Evolutionary conservation across 1,284 basidiomycete genomes (phyloP), one percentile per base, ranked within the genome.

Genomic region (Austroboletus novae-zelandiae): DNA sequence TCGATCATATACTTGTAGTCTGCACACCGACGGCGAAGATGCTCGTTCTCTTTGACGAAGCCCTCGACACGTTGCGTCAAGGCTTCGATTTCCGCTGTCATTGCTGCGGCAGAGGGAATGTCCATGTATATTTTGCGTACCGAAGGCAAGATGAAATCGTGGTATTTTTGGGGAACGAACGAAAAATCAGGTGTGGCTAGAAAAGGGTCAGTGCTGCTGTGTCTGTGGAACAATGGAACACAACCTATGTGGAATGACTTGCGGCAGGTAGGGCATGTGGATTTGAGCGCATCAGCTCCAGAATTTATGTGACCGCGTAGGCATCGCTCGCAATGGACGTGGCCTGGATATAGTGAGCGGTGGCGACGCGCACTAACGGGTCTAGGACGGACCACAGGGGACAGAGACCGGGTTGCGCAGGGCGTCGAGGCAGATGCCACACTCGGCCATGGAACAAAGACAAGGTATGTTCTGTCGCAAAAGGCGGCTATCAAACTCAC

Each of bases 261-360:
- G 20, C 84, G 76, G 62, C 84, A 87, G 2, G 77, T 76, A 2
- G 85, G 84, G 57, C 84, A 86, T 15, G 71, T 57, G 57, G 76
- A 69, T 50, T 65, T 64, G 54, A 68, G 66, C 30, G 63, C 73
- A 50, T 76, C 68, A 41, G 72, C 61, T 15, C 71, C 70, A 6
- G 73, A 64, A n/a, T 67, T 67, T 37, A 83, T 74, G 55, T 80
- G 71, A 25, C 65, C 58, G 2, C 70, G 68, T 9, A 86, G 70
- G 54, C 85, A 86, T 17, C 68, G 65, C 47, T 76, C 75, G 66
- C 84, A 86, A 59, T 80, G 79, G 15, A 86, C 62, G 53, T 86
- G 84, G 20, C 84, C 83, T 85, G 51, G 11, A 8, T 11, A 37
- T 9, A 23, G 11, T 60, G 13, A 62, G 45, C 9, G 3, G 3